A percentile compares a stretch with the other conserved stretches of the same genome.
phyloP scores from a whole-genome alignment of 1,284 basidiomycete species.

The Albatrellus sp. region DNA sequence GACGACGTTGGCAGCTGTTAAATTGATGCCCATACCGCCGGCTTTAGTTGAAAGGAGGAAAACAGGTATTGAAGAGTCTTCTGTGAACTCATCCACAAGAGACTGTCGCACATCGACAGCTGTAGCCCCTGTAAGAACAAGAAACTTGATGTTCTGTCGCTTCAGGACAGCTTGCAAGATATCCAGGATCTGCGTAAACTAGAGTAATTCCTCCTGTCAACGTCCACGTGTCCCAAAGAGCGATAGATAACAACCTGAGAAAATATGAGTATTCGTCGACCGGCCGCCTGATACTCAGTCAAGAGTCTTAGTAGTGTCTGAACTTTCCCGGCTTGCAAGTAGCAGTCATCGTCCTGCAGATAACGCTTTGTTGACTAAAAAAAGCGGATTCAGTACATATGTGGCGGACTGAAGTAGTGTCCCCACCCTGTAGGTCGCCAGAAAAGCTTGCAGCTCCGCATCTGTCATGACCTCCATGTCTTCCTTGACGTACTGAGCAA shows the following conservation, averaged over 20 bases:
- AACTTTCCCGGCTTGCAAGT: conserved; percentile 87
- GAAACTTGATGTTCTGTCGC: conserved; percentile 64
- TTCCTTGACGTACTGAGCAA: conserved; percentile 77
- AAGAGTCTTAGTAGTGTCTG: conserved; percentile 65
- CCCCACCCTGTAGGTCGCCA: conserved; percentile 68
- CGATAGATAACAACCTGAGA: conserved; percentile 51
- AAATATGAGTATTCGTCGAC: conserved; percentile 85
- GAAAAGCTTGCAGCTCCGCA: conserved; percentile 79
- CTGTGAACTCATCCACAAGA: conserved; percentile 94
- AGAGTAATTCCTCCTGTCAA: background rate
- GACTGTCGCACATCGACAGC: conserved; percentile 89
- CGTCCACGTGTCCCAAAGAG: background rate
- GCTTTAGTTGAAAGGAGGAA: conserved; percentile 96
- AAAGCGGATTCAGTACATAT: conserved; percentile 3
- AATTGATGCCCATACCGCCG: conserved; percentile 85
- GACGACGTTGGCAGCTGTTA: conserved; percentile 87
- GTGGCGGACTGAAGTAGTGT: background rate
- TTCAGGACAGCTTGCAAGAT: conserved; percentile 85
- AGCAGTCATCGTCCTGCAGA: conserved; percentile 64
- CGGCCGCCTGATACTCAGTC: conserved; percentile 53
- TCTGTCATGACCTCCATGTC: conserved; percentile 95
- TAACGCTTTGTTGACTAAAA: conserved; percentile 71
- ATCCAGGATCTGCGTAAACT: conserved; percentile 94
- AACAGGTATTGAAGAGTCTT: conserved; percentile 81
- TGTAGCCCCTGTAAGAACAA: conserved; percentile 90